Evolutionary conservation across 208 protist species (phyloP).

Genomic region (Crithidia bombi): DNA sequence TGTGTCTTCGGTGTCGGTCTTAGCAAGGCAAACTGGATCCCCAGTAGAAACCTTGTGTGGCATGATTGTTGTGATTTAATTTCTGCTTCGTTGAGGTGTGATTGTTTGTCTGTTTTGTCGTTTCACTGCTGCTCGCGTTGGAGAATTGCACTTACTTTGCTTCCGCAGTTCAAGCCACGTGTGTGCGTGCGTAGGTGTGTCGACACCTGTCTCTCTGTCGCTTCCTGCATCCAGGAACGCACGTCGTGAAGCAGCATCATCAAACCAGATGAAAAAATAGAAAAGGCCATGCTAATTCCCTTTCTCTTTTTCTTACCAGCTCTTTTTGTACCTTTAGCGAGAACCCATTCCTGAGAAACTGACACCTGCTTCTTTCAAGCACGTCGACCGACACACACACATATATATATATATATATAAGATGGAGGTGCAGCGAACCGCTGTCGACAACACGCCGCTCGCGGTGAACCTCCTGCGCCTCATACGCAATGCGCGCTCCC

Average conservation of each 20-base stretch:
- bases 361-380: background rate
- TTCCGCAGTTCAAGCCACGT: too few species aligned
- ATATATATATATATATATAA: background rate
- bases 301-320: background rate
- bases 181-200: too few species aligned
- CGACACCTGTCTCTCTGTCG: too few species aligned
- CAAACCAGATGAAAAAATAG: too few species aligned
- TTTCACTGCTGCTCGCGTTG: too few species aligned
- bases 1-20: too few species aligned
- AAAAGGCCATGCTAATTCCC: background rate
- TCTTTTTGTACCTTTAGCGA: conserved; percentile 1
- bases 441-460: conserved; percentile 43
- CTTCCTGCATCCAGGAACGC: too few species aligned
- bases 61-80: background rate
- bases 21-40: too few species aligned
- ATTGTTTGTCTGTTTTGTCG: too few species aligned
- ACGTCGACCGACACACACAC: background rate
- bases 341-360: background rate
- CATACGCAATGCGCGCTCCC: conserved; percentile 48
- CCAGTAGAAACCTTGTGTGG: too few species aligned
- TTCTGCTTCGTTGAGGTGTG: background rate
- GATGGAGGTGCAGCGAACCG: conserved; percentile 32
- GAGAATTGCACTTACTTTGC: too few species aligned
- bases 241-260: too few species aligned
- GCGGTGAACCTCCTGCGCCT: conserved; percentile 54